Conservation (phyloP, 2,329 filamentous ascomycete species). For the Fusarium aywerte region DNA sequence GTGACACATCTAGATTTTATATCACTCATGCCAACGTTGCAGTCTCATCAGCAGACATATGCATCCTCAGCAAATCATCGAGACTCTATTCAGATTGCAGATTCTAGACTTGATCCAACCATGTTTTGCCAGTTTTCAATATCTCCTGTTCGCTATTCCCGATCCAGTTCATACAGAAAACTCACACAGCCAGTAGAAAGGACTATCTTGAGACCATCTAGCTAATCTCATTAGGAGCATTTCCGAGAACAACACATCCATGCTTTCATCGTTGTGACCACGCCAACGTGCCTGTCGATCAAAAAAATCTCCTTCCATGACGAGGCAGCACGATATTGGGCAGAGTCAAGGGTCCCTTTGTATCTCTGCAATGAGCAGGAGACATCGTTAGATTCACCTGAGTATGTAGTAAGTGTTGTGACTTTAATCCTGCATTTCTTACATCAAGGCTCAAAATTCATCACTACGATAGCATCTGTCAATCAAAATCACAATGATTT, state of each 20-base stretch:
- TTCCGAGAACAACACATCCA: neutral
- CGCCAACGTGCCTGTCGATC: neutral
- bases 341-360: no score
- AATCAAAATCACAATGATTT: neutral
- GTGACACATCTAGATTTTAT: conserved; percentile 8
- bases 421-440: no score
- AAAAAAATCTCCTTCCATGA: neutral
- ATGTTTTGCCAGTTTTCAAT: conserved; percentile 10
- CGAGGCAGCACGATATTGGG: no score
- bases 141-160: conserved; percentile 1
- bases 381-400: no score
- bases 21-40: conserved; percentile 20
- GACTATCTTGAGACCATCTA: neutral
- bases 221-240: neutral
- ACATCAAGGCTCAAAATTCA: no score
- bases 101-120: conserved; percentile 9
- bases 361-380: neutral
- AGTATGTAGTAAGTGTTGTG: no score
- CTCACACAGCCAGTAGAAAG: neutral
- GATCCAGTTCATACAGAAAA: neutral
- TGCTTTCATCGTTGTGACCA: neutral
- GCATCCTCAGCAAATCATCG: conserved; percentile 4
- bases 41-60: conserved; percentile 19
- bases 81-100: conserved; percentile 1
- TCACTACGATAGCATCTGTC: no score